These are phyloP conservation scores for Phialocephala subalpina DNA, from an alignment of 2,329 filamentous ascomycete species.

Conservation along the genomic window DNA sequence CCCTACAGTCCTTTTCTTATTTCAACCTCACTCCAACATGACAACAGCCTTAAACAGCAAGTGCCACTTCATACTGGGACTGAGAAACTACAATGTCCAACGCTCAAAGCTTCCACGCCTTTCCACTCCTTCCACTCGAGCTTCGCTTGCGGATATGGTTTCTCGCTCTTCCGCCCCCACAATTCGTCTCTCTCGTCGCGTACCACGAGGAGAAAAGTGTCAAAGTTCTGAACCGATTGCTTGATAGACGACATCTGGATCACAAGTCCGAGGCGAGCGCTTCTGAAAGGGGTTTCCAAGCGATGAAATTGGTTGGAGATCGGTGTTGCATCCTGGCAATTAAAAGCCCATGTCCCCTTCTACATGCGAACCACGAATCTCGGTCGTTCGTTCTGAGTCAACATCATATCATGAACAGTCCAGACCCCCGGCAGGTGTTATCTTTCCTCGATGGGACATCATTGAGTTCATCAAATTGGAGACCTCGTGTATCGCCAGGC, in stretches of 20 bases:
- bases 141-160: neutral
- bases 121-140: neutral
- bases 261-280: neutral
- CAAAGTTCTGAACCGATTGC: too few species aligned
- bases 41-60: neutral
- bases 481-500: too few species aligned
- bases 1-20: too few species aligned
- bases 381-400: neutral
- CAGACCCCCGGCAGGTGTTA: too few species aligned
- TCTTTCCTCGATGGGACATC: too few species aligned
- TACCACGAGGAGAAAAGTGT: neutral
- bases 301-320: neutral
- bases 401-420: neutral
- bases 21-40: too few species aligned
- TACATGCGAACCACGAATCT: slow-evolving; percentile 18
- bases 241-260: neutral
- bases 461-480: too few species aligned
- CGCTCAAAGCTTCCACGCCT: neutral
- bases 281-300: neutral
- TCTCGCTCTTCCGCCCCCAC: neutral
- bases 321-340: neutral
- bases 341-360: neutral
- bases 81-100: neutral
- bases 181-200: neutral
- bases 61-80: neutral